A percentile compares a stretch with the other conserved stretches of the same genome.
These are phyloP conservation scores for Phytophthora podocarpi DNA, from an alignment of 352 stramenopile genomes.

Conservation along the genomic window DNA sequence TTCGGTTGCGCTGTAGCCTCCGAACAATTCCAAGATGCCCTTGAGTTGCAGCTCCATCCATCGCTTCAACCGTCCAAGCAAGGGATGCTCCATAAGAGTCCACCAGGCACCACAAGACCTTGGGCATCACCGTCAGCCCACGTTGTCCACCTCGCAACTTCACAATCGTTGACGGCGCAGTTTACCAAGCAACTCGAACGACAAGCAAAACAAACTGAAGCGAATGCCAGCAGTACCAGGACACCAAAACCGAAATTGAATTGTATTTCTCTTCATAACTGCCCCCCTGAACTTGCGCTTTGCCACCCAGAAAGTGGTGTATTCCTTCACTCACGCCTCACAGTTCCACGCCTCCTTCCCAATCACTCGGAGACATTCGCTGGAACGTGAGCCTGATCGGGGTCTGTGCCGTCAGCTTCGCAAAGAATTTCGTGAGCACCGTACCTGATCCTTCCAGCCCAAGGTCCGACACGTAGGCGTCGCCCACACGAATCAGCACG, in stretches of 20 bases:
- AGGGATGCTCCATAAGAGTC: too few species aligned
- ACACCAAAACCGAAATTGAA: slow-evolving; percentile 6
- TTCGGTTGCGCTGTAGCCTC: too few species aligned
- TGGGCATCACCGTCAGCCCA: too few species aligned
- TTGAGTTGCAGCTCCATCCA: too few species aligned
- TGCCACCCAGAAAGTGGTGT: neutral
- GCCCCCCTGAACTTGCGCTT: neutral
- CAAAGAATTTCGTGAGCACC: slow-evolving; percentile 75
- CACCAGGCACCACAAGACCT: too few species aligned
- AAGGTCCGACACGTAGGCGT: slow-evolving; percentile 67
- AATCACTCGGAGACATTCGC: slow-evolving; percentile 63
- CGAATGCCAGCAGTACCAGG: too few species aligned
- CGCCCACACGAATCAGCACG: slow-evolving; percentile 66
- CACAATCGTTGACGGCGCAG: too few species aligned
- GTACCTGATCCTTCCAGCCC: slow-evolving; percentile 53
- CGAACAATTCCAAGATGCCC: too few species aligned
- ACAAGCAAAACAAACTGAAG: neutral
- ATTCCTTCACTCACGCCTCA: slow-evolving; percentile 22
- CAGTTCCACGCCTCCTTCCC: slow-evolving; percentile 77
- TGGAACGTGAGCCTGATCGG: slow-evolving; percentile 72
- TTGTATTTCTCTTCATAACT: slow-evolving; percentile 15
- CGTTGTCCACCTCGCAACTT: too few species aligned
- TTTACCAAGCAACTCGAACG: too few species aligned
- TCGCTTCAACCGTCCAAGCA: too few species aligned
- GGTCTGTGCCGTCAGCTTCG: slow-evolving; percentile 55